phyloP scores from a whole-genome alignment of 2,329 filamentous ascomycete species.

The Sporothrix humicola region DNA sequence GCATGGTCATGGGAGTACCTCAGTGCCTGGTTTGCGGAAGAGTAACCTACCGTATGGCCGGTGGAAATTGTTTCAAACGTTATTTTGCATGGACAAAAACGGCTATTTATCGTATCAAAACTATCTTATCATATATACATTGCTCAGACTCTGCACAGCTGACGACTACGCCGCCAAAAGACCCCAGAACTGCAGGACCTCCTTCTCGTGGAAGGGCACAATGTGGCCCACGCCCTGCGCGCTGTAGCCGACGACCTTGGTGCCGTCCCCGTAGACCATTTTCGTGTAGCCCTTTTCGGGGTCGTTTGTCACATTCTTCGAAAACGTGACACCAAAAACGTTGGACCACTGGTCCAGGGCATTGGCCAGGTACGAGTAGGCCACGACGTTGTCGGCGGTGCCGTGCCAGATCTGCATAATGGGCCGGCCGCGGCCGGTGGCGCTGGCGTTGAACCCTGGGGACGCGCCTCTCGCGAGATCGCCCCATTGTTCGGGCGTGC shows the following conservation, averaged over 20 bases:
- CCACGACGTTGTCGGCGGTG: conserved; percentile 1
- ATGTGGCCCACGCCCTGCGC: conserved; percentile 7
- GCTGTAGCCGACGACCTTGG: conserved; percentile 7
- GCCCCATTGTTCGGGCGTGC: not conserved
- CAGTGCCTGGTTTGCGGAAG: too few species aligned
- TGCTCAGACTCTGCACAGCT: too few species aligned
- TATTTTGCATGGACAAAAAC: too few species aligned
- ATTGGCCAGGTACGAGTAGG: not conserved
- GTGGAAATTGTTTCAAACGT: too few species aligned
- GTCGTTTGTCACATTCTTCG: not conserved
- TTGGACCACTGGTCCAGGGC: not conserved
- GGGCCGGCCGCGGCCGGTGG: not conserved
- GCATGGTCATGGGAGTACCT: too few species aligned
- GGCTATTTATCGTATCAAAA: too few species aligned
- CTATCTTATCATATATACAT: too few species aligned
- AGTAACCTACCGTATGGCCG: too few species aligned
- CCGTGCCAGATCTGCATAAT: conserved; percentile 2
- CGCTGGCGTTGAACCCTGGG: not conserved
- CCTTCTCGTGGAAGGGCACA: conserved; percentile 3
- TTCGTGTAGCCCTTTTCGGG: not conserved
- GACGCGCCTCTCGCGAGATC: not conserved
- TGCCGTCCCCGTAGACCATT: conserved; percentile 5
- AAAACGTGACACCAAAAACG: not conserved
- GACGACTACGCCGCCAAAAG: not conserved
- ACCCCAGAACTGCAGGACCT: conserved; percentile 4